These are phyloP conservation scores for Marchantia polymorpha DNA, from an alignment of 225 moss, liverwort and hornwort genomes.

Conservation along the genomic window DNA sequence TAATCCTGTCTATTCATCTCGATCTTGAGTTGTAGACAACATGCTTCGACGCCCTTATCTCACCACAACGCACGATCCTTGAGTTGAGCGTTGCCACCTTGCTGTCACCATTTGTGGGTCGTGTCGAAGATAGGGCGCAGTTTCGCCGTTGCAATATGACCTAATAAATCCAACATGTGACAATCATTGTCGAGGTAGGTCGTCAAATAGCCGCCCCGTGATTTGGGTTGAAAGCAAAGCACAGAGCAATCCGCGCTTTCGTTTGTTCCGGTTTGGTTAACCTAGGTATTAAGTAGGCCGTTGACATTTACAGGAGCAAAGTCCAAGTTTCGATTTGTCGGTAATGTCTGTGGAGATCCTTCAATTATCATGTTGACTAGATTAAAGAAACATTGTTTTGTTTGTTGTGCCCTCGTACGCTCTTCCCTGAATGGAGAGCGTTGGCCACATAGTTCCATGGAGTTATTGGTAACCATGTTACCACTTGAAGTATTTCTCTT, in stretches of 20 bases:
- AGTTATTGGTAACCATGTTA: neutral
- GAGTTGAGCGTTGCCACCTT: constrained; percentile 14
- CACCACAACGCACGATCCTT: constrained; percentile 4
- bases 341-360: neutral
- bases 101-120: constrained; percentile 20
- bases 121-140: constrained; percentile 13
- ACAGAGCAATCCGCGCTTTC: neutral
- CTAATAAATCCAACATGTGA: constrained; percentile 12
- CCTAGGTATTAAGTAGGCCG: neutral
- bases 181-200: constrained; percentile 17
- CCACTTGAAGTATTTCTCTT: neutral
- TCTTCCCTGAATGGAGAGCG: too few relatives aligned
- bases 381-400: neutral
- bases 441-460: neutral
- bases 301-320: neutral
- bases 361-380: neutral
- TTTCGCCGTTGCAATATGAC: constrained; percentile 18
- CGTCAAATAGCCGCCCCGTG: constrained; percentile 15
- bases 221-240: neutral
- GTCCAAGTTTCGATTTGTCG: neutral
- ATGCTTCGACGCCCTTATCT: constrained; percentile 14
- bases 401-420: neutral
- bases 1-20: constrained; percentile 4
- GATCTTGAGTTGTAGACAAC: constrained; percentile 17
- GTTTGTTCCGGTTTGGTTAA: neutral